phyloP scores from a whole-genome alignment of 345 rosid genomes.

The Gossypium mustelinum region DNA sequence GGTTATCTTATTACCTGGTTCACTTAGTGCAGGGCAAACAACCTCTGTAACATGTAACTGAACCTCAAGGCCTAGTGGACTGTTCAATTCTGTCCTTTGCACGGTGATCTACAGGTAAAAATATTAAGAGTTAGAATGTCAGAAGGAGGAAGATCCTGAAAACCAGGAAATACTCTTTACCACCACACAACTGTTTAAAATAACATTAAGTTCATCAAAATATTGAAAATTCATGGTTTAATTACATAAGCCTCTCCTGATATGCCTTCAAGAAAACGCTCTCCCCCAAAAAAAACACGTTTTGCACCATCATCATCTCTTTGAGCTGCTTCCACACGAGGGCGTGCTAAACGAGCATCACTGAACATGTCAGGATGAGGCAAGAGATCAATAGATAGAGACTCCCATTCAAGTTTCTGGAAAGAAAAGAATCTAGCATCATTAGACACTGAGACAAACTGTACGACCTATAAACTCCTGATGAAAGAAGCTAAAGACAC shows the following conservation, averaged over 20 bases:
- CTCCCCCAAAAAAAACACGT: slow-evolving; percentile 98
- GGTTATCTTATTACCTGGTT: slow-evolving; percentile 61
- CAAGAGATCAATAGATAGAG: slow-evolving; percentile 92
- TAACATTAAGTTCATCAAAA: slow-evolving; percentile 19
- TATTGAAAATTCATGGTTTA: slow-evolving; percentile 18
- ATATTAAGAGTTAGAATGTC: slow-evolving; percentile 21
- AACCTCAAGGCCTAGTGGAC: slow-evolving; percentile 97
- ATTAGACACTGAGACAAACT: slow-evolving; percentile 18
- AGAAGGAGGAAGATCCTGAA: background rate
- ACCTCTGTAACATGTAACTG: slow-evolving; percentile 92
- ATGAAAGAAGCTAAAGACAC: background rate
- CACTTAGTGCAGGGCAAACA: slow-evolving; percentile 96
- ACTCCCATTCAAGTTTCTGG: slow-evolving; percentile 99
- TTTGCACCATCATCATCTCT: slow-evolving; percentile 99
- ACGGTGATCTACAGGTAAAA: slow-evolving; percentile 64
- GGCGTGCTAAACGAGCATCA: slow-evolving; percentile 73
- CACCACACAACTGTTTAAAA: slow-evolving; percentile 8
- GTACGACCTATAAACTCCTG: background rate
- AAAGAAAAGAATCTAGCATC: slow-evolving; percentile 29
- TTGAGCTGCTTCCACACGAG: slow-evolving; percentile 50
- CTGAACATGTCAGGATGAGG: slow-evolving; percentile 99
- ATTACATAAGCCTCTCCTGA: slow-evolving; percentile 95
- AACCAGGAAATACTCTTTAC: slow-evolving; percentile 7
- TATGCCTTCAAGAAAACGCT: slow-evolving; percentile 93
- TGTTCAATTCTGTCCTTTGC: slow-evolving; percentile 88